Evolutionary conservation across 1,139 yeast genomes (phyloP).

Genomic region (Yamadazyma dushanensis): DNA sequence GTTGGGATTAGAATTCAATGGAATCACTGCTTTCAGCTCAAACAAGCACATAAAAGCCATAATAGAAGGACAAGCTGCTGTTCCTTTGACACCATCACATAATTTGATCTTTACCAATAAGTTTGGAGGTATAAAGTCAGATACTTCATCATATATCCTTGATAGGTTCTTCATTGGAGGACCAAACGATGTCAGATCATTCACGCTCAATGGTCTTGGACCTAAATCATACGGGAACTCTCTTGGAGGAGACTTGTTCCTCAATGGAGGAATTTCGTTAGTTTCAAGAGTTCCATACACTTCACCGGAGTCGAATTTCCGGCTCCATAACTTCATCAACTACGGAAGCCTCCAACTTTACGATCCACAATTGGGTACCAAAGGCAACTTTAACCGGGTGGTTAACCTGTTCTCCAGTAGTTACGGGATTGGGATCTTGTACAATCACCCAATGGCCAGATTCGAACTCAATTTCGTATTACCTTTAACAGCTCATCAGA

Average conservation of each 20-base stretch:
- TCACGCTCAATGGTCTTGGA: conserved; percentile 77
- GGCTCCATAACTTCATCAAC: conserved; percentile 69
- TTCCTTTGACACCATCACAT: conserved; percentile 24
- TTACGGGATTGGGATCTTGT: conserved; percentile 74
- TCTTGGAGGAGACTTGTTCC: conserved; percentile 79
- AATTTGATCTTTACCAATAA: conserved; percentile 44
- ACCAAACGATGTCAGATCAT: conserved; percentile 80
- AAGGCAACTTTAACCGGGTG: conserved; percentile 25
- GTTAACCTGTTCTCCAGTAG: conserved; percentile 47
- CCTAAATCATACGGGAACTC: conserved; percentile 65
- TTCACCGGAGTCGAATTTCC: conserved; percentile 58
- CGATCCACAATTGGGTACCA: conserved; percentile 2
- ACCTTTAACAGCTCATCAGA: conserved; percentile 65
- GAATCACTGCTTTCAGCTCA: conserved; percentile 29
- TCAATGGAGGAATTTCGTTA: conserved; percentile 70
- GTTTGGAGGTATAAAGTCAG: conserved; percentile 51
- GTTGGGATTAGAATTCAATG: conserved; percentile 59
- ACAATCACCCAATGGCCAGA: conserved; percentile 86
- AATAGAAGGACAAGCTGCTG: conserved; percentile 48
- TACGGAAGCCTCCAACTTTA: conserved; percentile 57
- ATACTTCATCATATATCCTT: conserved; percentile 52
- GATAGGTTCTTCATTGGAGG: conserved; percentile 64
- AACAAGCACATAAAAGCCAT: conserved; percentile 46
- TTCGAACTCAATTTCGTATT: conserved; percentile 85
- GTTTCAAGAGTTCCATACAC: conserved; percentile 65